Evolutionary conservation across 768 basidiomycete species (phyloP).

Genomic region (Daedalea quercina): DNA sequence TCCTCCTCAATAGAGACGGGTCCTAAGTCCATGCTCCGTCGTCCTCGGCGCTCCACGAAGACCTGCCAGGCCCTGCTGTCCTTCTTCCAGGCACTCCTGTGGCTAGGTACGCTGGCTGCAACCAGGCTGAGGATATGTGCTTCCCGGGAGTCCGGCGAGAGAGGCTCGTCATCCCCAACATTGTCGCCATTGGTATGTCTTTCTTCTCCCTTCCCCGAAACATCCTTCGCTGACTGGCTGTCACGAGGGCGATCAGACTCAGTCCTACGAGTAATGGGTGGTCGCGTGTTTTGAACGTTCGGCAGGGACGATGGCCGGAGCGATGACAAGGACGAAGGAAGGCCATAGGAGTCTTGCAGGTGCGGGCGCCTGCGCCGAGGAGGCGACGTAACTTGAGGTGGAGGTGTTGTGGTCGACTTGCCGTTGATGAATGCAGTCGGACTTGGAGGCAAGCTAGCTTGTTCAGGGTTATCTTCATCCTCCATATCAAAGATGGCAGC

Average conservation of each 20-base stretch:
- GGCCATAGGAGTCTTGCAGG: conserved; percentile 27
- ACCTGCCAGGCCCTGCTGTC: conserved; percentile 58
- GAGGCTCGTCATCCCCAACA: conserved; percentile 9
- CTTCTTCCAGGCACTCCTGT: conserved; percentile 63
- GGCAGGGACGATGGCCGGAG: conserved; percentile 70
- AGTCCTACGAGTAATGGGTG: conserved; percentile 8
- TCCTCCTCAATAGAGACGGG: conserved; percentile 19
- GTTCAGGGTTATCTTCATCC: conserved; percentile 35
- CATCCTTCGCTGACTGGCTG: background rate
- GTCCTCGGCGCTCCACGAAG: conserved; percentile 37
- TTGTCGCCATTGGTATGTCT: conserved; percentile 6
- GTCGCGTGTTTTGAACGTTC: conserved; percentile 49
- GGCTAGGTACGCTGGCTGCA: conserved; percentile 65
- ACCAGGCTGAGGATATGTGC: conserved; percentile 53
- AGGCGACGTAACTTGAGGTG: conserved; percentile 16
- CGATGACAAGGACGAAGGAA: conserved; percentile 51
- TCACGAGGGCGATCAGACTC: conserved; percentile 13
- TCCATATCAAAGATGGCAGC: conserved; percentile 72
- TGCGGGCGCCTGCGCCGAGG: conserved; percentile 15
- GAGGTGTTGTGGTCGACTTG: background rate
- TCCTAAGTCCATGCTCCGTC: conserved; percentile 7
- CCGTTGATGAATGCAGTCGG: background rate
- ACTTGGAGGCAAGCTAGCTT: conserved; percentile 16
- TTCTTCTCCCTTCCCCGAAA: conserved; percentile 7
- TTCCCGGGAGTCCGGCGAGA: conserved; percentile 33